Evolutionary conservation across 2,329 filamentous ascomycete genomes (phyloP).

Genomic region (Aspergillus sp.): DNA sequence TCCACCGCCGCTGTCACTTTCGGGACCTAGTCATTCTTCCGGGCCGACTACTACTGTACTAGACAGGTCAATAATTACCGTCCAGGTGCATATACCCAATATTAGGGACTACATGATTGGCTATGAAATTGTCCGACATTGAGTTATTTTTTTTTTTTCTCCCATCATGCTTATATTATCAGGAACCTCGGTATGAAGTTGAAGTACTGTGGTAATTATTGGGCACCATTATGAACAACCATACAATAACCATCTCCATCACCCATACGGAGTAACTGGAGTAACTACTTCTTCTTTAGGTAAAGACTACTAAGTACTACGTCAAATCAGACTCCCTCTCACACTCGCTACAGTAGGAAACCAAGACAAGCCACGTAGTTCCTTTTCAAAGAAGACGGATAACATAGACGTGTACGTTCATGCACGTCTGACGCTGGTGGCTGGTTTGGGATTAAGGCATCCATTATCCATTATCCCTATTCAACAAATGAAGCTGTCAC

Average conservation of each 20-base stretch:
- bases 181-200: too few species aligned
- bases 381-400: neutral
- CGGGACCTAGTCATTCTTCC: neutral
- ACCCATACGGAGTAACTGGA: neutral
- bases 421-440: neutral
- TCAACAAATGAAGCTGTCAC: too few species aligned
- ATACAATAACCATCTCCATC: neutral
- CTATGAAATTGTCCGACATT: neutral
- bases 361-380: neutral
- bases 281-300: too few species aligned
- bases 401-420: neutral
- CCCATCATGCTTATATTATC: too few species aligned
- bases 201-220: too few species aligned
- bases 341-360: neutral
- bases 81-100: neutral
- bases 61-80: neutral
- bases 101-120: neutral
- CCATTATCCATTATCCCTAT: too few species aligned
- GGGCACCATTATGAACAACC: neutral
- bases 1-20: neutral
- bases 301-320: too few species aligned
- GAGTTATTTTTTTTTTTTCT: neutral
- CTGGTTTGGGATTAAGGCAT: neutral
- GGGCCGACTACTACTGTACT: neutral
- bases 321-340: too few species aligned